A percentile compares a stretch with the other conserved stretches of the same genome.
phyloP scores from a whole-genome alignment of 83 land plant species.

The Picea abies region DNA sequence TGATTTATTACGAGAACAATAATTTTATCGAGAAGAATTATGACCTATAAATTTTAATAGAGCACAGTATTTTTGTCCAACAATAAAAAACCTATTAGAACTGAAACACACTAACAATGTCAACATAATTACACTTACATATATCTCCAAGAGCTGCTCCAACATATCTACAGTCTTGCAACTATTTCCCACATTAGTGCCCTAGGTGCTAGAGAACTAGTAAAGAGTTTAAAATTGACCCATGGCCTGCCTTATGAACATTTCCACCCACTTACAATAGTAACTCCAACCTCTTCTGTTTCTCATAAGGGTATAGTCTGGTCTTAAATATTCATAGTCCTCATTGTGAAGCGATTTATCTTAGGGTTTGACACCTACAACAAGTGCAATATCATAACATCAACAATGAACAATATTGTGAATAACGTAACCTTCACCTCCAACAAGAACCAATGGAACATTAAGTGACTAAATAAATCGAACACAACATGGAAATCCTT shows the following conservation, averaged over 20 bases:
- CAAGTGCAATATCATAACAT: conserved; percentile 61
- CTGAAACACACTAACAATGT: not conserved
- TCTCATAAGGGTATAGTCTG: conserved; percentile 29
- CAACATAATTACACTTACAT: not conserved
- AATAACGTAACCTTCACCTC: conserved; percentile 90
- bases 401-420: conserved; percentile 93
- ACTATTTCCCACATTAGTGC: not conserved
- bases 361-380: no score
- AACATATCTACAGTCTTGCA: not conserved
- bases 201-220: conserved; percentile 6
- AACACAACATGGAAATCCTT: conserved; percentile 83
- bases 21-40: no score
- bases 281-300: conserved; percentile 29
- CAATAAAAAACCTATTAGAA: no score
- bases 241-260: conserved; percentile 41
- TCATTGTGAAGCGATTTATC: no score
- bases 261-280: conserved; percentile 34
- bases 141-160: not conserved
- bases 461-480: conserved; percentile 45
- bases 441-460: conserved; percentile 48
- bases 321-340: no score
- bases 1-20: no score
- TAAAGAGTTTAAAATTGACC: conserved; percentile 27
- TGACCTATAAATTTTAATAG: no score
- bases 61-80: no score